Evolutionary conservation across 805 yeast species (phyloP), one percentile per base, ranked within the genome.

Genomic region (Lachancea mirantina): DNA sequence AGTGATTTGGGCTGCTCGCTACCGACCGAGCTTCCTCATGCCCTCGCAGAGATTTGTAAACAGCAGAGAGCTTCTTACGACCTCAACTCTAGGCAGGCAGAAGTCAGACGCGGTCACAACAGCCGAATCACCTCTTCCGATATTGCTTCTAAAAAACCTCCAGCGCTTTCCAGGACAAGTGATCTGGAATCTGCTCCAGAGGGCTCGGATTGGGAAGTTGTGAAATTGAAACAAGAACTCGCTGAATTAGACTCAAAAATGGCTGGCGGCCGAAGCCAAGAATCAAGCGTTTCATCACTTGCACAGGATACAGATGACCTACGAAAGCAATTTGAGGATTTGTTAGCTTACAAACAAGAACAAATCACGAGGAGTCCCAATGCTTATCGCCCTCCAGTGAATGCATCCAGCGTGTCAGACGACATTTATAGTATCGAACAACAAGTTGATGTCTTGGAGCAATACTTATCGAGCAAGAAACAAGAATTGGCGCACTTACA

Each of bases 141-240:
- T 38, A 41, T 13, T 30, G 46, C 24, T 40, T 43, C 2, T 34
- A 24, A 11, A 14, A 25, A 19, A 8, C 9, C 24, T 7, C 52
- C 2, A 51, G 62, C 44, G 52, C 61, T 41, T 6, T 51, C 59
- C 18, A 59, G 52, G 28, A 55, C 62, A 8, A 58, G 59, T 19
- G 87, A 85, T 5, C 77, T 87, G 0, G 88, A 84, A 52, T 72
- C 80, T 4, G 68, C 76, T 1, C 78, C 70, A 15, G 57, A 73
- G 46, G 87, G 79, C n/a, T 76, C 85, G 2, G 95, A 87, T 50
- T 85, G 96, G 95, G 96, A 88, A 56, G 85, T 81, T 49, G 94
- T 81, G 10, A 71, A 92, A 45, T 68, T 87, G 43, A 76, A 77
- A 59, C 72, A 88, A 40, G 89, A 87, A 52, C 65, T 89, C 40